Conservation (phyloP, 257 asterid genomes). For the Cordia subcordata region DNA sequence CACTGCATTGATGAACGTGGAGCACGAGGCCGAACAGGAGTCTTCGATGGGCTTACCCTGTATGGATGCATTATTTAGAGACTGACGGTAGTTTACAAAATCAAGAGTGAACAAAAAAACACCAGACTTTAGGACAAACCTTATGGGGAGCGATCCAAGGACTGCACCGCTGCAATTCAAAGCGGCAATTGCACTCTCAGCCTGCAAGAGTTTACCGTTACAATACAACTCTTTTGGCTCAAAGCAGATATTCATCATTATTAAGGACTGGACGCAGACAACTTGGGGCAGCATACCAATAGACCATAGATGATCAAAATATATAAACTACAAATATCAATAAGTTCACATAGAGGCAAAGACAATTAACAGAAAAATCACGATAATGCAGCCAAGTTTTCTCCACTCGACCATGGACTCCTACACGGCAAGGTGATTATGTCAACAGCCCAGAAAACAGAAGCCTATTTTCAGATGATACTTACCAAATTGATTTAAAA, state of each 20-base stretch:
- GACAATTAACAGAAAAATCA: not conserved
- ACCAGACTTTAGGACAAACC: slow-evolving; percentile 3
- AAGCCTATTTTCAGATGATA: too few relatives aligned
- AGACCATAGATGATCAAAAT: not conserved
- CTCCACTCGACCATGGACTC: not conserved
- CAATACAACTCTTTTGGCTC: not conserved
- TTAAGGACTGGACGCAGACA: not conserved
- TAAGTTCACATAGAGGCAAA: not conserved
- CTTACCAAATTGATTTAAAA: too few relatives aligned
- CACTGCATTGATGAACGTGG: slow-evolving; percentile 10
- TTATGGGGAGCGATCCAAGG: slow-evolving; percentile 20
- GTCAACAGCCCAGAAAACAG: too few relatives aligned
- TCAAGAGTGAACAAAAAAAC: not conserved
- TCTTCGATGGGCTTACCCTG: slow-evolving; percentile 19
- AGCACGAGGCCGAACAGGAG: slow-evolving; percentile 18
- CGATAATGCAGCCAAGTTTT: not conserved
- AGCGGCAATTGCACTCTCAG: slow-evolving; percentile 25
- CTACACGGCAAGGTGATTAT: too few relatives aligned
- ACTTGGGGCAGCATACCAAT: not conserved
- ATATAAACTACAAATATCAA: not conserved
- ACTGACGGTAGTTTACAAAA: not conserved
- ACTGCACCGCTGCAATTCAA: slow-evolving; percentile 23
- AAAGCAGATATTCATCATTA: not conserved
- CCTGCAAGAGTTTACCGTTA: slow-evolving; percentile 4
- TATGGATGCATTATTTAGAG: not conserved